Evolutionary conservation across 73 alveolate genomes (phyloP).

Genomic region (Breviolum minutum): DNA sequence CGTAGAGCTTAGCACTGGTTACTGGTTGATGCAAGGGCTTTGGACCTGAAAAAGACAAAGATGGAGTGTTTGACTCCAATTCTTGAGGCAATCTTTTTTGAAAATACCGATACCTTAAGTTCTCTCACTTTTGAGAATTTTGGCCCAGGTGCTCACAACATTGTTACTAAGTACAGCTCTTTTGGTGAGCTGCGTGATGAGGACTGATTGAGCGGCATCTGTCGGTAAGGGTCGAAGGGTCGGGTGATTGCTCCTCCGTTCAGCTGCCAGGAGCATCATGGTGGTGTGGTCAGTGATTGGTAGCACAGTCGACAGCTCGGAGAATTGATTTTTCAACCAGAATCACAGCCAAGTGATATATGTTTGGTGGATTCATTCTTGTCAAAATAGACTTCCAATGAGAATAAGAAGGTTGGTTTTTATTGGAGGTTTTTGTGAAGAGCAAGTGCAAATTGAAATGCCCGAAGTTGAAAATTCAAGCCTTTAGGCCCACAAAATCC

Average conservation of each 20-base stretch:
- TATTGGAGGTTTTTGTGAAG: too few species aligned
- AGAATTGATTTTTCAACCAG: too few species aligned
- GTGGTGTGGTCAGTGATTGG: slow-evolving; percentile 87
- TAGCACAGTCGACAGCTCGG: slow-evolving; percentile 12
- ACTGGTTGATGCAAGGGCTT: not conserved
- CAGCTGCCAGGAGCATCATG: slow-evolving; percentile 75
- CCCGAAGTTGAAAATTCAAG: too few species aligned
- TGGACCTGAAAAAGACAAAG: not conserved
- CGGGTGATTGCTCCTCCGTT: not conserved
- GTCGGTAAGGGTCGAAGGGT: too few species aligned
- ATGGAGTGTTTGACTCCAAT: not conserved
- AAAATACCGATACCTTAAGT: not conserved
- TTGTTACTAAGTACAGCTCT: slow-evolving; percentile 41
- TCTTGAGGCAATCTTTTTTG: too few species aligned
- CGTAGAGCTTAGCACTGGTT: not conserved
- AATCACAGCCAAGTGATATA: too few species aligned
- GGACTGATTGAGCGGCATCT: not conserved
- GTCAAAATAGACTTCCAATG: too few species aligned
- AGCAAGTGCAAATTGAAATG: too few species aligned
- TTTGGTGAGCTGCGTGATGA: slow-evolving; percentile 83
- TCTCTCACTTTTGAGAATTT: not conserved
- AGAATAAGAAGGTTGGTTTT: too few species aligned
- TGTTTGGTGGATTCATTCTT: too few species aligned
- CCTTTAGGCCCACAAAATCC: too few species aligned
- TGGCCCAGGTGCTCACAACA: slow-evolving; percentile 58